phyloP scores from a whole-genome alignment of 2,329 filamentous ascomycete genomes.

The Fusarium domesticum region DNA sequence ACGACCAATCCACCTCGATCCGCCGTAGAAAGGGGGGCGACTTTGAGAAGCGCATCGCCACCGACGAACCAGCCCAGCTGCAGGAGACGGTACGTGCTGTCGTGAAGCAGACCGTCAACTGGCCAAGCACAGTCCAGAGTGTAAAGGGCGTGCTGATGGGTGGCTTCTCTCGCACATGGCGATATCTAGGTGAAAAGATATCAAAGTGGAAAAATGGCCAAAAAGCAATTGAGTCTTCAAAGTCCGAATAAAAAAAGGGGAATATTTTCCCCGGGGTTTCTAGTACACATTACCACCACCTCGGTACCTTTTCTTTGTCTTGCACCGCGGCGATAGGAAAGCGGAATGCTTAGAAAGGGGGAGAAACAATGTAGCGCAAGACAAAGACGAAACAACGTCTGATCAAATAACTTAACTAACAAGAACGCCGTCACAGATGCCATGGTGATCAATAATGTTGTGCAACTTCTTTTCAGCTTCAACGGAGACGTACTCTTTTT shows the following conservation, averaged over 20 bases:
- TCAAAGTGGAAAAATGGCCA: constrained; percentile 57
- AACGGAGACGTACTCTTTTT: too few species aligned
- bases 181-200: constrained; percentile 81
- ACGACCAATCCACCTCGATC: constrained; percentile 67
- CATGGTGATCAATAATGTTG: too few species aligned
- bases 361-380: too few species aligned
- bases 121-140: constrained; percentile 87
- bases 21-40: constrained; percentile 72
- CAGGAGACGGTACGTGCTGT: constrained; percentile 67
- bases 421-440: too few species aligned
- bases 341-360: too few species aligned
- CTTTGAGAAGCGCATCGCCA: constrained; percentile 83
- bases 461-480: too few species aligned
- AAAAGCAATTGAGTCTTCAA: constrained; percentile 22
- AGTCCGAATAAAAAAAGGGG: constrained; percentile 13
- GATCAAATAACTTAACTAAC: too few species aligned
- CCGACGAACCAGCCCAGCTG: constrained; percentile 64
- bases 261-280: not conserved
- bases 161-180: constrained; percentile 64
- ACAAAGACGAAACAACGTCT: too few species aligned
- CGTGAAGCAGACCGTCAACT: constrained; percentile 83
- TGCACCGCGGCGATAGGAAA: too few species aligned
- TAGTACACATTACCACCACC: too few species aligned
- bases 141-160: constrained; percentile 80
- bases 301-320: too few species aligned